Conservation (phyloP, 352 stramenopile genomes). For the Pythium scleroteichum region DNA sequence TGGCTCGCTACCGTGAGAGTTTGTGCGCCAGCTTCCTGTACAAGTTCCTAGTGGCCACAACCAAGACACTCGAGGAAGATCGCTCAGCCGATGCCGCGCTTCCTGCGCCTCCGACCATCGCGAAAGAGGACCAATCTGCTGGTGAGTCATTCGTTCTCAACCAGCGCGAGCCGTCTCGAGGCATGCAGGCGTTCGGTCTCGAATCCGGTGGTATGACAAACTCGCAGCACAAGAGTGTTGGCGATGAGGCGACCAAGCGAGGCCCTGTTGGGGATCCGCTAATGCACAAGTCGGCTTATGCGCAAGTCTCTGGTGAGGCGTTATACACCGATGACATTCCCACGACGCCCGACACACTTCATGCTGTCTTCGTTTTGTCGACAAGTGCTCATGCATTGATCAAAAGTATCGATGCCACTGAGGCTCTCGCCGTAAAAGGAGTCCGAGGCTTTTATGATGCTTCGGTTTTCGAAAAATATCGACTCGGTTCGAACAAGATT, state of each 20-base stretch:
- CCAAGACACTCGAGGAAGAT: constrained; percentile 54
- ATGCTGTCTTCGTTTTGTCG: constrained; percentile 92
- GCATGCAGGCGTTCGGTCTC: constrained; percentile 58
- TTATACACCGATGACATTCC: constrained; percentile 95
- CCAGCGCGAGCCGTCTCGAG: constrained; percentile 48
- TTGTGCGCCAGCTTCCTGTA: constrained; percentile 94
- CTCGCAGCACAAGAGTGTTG: constrained; percentile 60
- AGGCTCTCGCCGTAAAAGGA: constrained; percentile 84
- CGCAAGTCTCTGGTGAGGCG: constrained; percentile 95
- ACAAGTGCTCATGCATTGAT: constrained; percentile 80
- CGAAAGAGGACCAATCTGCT: constrained; percentile 44
- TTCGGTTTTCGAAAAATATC: constrained; percentile 59
- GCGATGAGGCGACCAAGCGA: constrained; percentile 39
- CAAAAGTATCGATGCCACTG: constrained; percentile 81
- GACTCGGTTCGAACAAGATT: constrained; percentile 76
- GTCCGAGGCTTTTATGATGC: constrained; percentile 89
- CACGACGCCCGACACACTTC: constrained; percentile 82
- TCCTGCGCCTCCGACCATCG: constrained; percentile 36
- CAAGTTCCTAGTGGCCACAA: constrained; percentile 92
- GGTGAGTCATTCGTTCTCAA: constrained; percentile 61
- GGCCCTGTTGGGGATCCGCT: constrained; percentile 86
- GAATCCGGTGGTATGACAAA: constrained; percentile 64
- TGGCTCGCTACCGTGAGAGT: constrained; percentile 94
- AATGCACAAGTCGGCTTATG: constrained; percentile 92
- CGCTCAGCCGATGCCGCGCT: constrained; percentile 19